Evolutionary conservation across 352 stramenopile species (phyloP), one percentile per base, ranked within the genome.

Genomic region (Phytophthora fragariae): DNA sequence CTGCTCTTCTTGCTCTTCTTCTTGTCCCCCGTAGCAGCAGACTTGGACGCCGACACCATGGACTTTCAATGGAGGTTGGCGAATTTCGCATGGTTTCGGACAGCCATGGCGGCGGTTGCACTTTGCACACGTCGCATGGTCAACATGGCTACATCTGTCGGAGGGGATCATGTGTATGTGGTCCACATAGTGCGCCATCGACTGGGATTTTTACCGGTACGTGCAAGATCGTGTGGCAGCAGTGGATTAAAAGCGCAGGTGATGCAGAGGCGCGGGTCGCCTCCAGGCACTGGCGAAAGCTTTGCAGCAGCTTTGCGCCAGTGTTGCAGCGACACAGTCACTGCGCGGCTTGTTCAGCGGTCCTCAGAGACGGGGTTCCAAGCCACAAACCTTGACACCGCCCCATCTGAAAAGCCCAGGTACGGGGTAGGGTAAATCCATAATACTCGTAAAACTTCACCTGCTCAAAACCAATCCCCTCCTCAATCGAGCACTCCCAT

Each of bases 1-100:
- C 62, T 65, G 56, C 59, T 74, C 67, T 81, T 79, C 65, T 73
- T 83, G 21, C 21, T 21, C 21, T 72, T 75, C 56, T 74, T 72
- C 70, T 80, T 75, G 58, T 72, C 61, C 46, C 7, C 46, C 46
- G n/a, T 24, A 27, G n/a, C 46, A 3, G 57, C 57, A 9, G 68
- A 17, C 52, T 77, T 79, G 11, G 63, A 57, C 9, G 58, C 35
- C 4, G 75, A 47, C 35, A 62, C 60, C 73, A 78, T 75, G 19
- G 33, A 5, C 19, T 2, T 27, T 5, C n/a, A 31, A 31, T n/a
- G 44, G 64, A 57, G 31, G 54, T 41, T 57, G 44, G 41, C 4
- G 21, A 62, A 52, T 50, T 37, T 49, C 41, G 41, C 41, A 49
- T 49, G 41, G 41, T 21, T 52, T 15, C 44, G 44, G 27, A 52